A percentile compares a stretch with the other conserved stretches of the same genome.
These are phyloP conservation scores for Colletotrichum neosansevieriae DNA, from an alignment of 2,329 filamentous ascomycete species.

Conservation along the genomic window DNA sequence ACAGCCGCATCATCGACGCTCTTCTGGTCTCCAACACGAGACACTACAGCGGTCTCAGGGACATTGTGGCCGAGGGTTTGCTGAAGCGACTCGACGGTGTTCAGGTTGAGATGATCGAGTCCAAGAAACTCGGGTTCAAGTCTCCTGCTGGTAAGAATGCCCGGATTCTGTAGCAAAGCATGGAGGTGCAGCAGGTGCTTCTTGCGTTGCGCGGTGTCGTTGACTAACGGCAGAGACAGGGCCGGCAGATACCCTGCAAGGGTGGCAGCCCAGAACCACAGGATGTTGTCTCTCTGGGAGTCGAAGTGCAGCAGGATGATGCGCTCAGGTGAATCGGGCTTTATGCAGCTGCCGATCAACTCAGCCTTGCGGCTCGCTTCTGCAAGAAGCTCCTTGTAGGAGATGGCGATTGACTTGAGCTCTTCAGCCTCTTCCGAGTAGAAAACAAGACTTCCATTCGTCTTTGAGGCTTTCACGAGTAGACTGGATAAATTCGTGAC, in stretches of 20 bases:
- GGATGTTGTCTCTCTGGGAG: constrained; percentile 24
- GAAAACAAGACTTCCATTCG: constrained; percentile 1
- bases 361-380: constrained; percentile 20
- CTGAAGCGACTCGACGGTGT: constrained; percentile 17
- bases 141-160: constrained; percentile 20
- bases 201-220: constrained; percentile 26
- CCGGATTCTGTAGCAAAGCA: constrained; percentile 6
- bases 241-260: constrained; percentile 21
- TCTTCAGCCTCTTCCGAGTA: constrained; percentile 8
- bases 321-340: constrained; percentile 10
- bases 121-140: constrained; percentile 24
- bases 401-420: background rate
- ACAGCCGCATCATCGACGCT: constrained; percentile 44
- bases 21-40: background rate
- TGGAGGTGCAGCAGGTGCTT: constrained; percentile 27
- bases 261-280: constrained; percentile 36
- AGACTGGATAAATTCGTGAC: background rate
- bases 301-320: constrained; percentile 32
- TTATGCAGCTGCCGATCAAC: constrained; percentile 5
- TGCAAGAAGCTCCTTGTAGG: constrained; percentile 18
- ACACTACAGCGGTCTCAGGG: background rate
- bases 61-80: too few species aligned
- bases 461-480: constrained; percentile 1
- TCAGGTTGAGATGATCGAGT: constrained; percentile 16
- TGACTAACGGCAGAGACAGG: constrained; percentile 29